Conservation (phyloP, 148 eudicot species). For the Rhododendron griersonianum region DNA sequence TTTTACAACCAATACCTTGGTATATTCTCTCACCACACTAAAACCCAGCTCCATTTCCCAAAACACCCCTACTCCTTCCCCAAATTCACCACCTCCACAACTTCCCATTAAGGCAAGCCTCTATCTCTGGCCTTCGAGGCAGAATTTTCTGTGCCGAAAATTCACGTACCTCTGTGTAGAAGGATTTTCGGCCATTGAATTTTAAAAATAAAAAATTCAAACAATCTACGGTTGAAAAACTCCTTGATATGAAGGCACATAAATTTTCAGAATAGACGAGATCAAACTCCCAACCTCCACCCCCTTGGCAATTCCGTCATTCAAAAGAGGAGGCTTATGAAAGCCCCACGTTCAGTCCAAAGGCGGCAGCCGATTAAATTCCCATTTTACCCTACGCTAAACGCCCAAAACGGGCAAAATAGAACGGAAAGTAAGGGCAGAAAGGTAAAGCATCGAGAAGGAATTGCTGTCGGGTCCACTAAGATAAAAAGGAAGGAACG, state of each 20-base stretch:
- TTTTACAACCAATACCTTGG: slow-evolving; percentile 9
- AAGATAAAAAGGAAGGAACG: slow-evolving; percentile 28
- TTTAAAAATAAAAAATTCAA: too few species aligned
- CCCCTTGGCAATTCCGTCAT: slow-evolving; percentile 21
- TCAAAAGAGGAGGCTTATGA: not conserved
- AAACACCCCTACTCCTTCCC: slow-evolving; percentile 15
- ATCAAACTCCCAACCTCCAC: too few species aligned
- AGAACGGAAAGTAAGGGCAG: slow-evolving; percentile 5
- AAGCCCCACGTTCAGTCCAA: slow-evolving; percentile 36
- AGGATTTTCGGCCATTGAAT: too few species aligned
- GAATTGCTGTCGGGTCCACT: slow-evolving; percentile 15
- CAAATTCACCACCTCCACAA: slow-evolving; percentile 1
- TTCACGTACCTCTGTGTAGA: accelerated
- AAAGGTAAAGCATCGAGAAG: not conserved
- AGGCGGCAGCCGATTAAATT: slow-evolving; percentile 27
- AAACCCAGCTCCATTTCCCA: slow-evolving; percentile 2
- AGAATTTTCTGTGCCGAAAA: too few species aligned
- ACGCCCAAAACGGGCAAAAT: not conserved
- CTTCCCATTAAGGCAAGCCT: not conserved
- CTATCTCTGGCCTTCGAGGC: not conserved
- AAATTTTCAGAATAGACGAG: too few species aligned
- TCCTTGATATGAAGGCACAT: too few species aligned
- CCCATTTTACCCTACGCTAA: slow-evolving; percentile 23
- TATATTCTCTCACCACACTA: slow-evolving; percentile 30
- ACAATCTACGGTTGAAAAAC: too few species aligned